Evolutionary conservation across 108 stramenopile genomes (phyloP).

Genomic region (Fragilaria crotonensis): DNA sequence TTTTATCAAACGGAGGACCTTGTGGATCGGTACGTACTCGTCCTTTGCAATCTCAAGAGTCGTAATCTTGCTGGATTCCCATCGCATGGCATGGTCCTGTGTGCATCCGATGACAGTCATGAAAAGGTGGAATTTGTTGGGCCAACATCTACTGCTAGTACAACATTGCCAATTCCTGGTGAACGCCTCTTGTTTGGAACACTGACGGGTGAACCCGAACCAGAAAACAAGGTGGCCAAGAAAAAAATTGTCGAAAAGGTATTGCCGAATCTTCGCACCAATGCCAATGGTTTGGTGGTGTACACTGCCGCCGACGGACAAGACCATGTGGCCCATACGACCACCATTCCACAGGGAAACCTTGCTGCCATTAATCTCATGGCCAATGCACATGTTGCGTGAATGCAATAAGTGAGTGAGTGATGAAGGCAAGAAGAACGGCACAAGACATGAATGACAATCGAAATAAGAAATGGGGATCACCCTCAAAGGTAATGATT

Average conservation of each 20-base stretch:
- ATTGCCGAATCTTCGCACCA: conserved; percentile 73
- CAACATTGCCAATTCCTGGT: too few relatives aligned
- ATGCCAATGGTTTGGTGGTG: conserved; percentile 60
- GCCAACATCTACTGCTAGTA: conserved; percentile 64
- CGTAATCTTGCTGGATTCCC: conserved; percentile 84
- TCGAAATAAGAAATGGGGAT: too few relatives aligned
- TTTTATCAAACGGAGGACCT: conserved; percentile 87
- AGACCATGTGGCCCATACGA: too few relatives aligned
- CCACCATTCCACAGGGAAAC: too few relatives aligned
- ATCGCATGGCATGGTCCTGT: too few relatives aligned
- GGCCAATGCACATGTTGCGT: too few relatives aligned
- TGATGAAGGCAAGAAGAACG: too few relatives aligned
- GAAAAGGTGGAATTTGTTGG: conserved; percentile 70
- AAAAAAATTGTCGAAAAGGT: conserved; percentile 85
- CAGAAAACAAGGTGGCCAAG: conserved; percentile 85
- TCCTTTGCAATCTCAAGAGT: conserved; percentile 94
- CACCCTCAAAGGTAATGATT: too few relatives aligned
- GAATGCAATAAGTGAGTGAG: too few relatives aligned
- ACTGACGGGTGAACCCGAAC: conserved; percentile 59
- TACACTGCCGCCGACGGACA: too few relatives aligned
- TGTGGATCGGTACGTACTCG: conserved; percentile 72
- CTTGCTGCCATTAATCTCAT: too few relatives aligned
- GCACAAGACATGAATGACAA: too few relatives aligned
- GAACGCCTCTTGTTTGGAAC: conserved; percentile 71
- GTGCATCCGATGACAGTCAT: conserved; percentile 74